Conservation (phyloP, 2,329 filamentous ascomycete genomes). For the Graphilbum fragrans region DNA sequence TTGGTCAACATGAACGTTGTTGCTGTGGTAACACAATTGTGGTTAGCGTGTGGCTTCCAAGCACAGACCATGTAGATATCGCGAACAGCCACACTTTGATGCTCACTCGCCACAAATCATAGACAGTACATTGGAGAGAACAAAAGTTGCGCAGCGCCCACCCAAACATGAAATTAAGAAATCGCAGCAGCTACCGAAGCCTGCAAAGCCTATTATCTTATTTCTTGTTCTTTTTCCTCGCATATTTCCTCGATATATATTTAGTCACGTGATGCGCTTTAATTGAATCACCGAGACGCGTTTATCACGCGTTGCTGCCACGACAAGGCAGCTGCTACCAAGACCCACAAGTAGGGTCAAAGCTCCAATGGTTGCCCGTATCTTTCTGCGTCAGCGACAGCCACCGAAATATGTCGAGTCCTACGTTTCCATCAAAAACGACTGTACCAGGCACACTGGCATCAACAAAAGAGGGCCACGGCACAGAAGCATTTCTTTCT, state of each 20-base stretch:
- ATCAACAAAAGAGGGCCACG: too few species aligned
- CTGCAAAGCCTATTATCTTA: too few species aligned
- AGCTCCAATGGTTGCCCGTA: neutral
- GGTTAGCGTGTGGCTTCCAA: neutral
- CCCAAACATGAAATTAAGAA: too few species aligned
- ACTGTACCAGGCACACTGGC: too few species aligned
- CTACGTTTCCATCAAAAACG: too few species aligned
- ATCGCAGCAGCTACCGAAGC: too few species aligned
- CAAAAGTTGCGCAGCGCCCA: too few species aligned
- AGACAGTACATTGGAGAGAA: too few species aligned
- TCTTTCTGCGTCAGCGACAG: too few species aligned
- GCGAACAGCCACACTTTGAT: too few species aligned
- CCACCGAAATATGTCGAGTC: too few species aligned
- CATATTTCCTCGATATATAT: neutral
- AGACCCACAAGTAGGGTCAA: conserved; percentile 6
- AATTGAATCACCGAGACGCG: conserved; percentile 9
- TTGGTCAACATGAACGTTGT: conserved; percentile 8
- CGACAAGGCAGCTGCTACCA: conserved; percentile 8
- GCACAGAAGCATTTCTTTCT: too few species aligned
- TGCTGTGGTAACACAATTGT: conserved; percentile 7
- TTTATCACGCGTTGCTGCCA: conserved; percentile 10
- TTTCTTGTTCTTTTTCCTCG: neutral
- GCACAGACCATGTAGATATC: neutral
- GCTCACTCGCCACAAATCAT: neutral
- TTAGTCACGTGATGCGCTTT: conserved; percentile 10